Conservation (phyloP, 208 protist species). For the Trypanosoma rangeli region DNA sequence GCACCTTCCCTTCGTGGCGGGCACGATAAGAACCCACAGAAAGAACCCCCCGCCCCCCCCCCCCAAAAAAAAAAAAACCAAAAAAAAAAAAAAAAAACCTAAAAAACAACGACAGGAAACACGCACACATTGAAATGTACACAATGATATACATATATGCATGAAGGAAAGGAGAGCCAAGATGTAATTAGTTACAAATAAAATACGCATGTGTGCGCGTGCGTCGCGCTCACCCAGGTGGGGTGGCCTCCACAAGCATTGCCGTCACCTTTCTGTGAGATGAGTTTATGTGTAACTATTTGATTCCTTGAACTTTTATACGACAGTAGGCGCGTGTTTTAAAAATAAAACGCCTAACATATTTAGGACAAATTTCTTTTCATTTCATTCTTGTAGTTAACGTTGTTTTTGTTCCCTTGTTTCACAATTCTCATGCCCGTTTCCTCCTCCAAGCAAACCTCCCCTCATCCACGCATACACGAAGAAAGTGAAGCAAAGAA, state of each 20-base stretch:
- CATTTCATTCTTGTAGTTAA: not conserved
- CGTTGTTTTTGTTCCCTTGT: not conserved
- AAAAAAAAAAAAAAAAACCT: not conserved
- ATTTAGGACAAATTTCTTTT: not conserved
- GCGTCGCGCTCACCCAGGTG: not conserved
- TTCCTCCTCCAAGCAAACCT: not conserved
- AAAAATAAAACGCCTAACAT: not conserved
- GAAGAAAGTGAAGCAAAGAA: conserved; percentile 14
- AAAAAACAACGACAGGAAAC: too few relatives aligned
- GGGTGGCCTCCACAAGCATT: not conserved
- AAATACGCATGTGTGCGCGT: not conserved
- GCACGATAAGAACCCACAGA: not conserved
- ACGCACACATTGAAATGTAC: too few relatives aligned
- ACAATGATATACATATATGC: not conserved
- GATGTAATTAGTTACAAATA: not conserved
- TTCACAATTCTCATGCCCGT: not conserved
- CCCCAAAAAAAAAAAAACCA: not conserved
- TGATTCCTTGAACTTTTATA: not conserved
- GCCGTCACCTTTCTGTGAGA: not conserved
- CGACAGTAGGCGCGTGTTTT: not conserved
- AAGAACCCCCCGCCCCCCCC: too few relatives aligned
- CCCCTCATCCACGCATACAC: not conserved
- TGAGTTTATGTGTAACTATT: not conserved
- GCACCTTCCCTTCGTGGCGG: not conserved
- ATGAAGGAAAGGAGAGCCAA: not conserved